Conservation (phyloP, 208 protist species). For the Trypanosoma lewisi region DNA sequence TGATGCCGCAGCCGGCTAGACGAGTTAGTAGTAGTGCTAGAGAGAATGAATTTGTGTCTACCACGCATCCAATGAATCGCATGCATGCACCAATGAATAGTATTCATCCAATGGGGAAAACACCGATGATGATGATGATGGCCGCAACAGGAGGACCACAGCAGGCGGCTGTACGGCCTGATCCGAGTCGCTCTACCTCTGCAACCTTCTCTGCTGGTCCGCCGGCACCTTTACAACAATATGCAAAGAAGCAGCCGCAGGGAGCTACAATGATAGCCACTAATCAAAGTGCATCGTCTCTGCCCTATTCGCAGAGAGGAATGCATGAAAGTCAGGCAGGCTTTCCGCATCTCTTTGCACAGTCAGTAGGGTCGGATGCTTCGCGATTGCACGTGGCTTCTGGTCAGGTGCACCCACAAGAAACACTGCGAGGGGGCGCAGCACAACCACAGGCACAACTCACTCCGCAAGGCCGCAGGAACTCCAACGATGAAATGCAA, state of each 20-base stretch:
- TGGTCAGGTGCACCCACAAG: neutral
- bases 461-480: neutral
- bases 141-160: neutral
- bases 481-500: neutral
- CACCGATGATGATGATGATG: neutral
- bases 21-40: neutral
- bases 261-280: too few species aligned
- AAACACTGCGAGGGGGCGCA: too few species aligned
- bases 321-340: too few species aligned
- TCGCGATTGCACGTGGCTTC: neutral
- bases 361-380: too few species aligned
- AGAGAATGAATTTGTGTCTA: too few species aligned
- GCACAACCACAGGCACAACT: too few species aligned
- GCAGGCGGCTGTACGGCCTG: neutral
- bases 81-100: too few species aligned
- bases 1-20: conserved; percentile 18
- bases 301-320: too few species aligned
- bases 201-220: neutral
- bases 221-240: neutral
- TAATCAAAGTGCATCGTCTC: too few species aligned
- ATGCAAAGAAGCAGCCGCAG: neutral
- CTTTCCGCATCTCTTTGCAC: too few species aligned
- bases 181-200: neutral
- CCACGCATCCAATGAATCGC: too few species aligned
- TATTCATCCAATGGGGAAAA: neutral